Evolutionary conservation across 495 filamentous ascomycete species (phyloP), one percentile per base, ranked within the genome.

Genomic region (Neurospora sp.): DNA sequence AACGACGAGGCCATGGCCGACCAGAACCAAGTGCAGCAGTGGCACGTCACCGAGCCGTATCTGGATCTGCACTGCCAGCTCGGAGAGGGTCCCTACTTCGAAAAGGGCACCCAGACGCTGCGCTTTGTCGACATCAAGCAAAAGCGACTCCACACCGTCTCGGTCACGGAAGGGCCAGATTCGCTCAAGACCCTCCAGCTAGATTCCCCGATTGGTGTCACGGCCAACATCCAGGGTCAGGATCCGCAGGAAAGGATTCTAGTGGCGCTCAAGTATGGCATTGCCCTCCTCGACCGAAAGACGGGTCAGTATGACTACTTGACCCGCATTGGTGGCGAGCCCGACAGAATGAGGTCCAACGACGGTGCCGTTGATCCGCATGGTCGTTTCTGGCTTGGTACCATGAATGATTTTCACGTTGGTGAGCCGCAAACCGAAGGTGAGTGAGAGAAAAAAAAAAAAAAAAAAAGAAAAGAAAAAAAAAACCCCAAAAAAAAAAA

Each of bases 41-140:
- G 84, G 84, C 76, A 79, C 61, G 81, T 83, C 75, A 80, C 78
- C 40, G 78, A 93, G 89, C 93, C 94, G 35, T 97, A 91, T 82
- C 81, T 97, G 65, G 82, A 91, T 73, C 83, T 91, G 71, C 84
- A 91, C 70, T 94, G 92, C 79, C 85, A 83, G 16, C 85, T 97
- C 38, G 92, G 93, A 72, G 94, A 97, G 83, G 95, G 89, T 2
- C 94, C 94, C 16, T 94, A 88, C 83, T 92, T 91, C 81, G 92
- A 96, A 77, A 79, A 85, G 38, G 81, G 81, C 31, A 89, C 86
- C 48, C 87, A 93, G 75, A 88, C 88, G 73, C 88, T 97, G 46
- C 92, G 94, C 74, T 97, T 96, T 81, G 89, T 97, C 73, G 94
- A 98, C 83, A 96, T 97, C 81, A 92, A 90, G 81, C 88, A 92